A percentile compares a stretch with the other conserved stretches of the same genome.
These are phyloP conservation scores for Suillus weaverae DNA, from an alignment of 768 basidiomycete species.

Conservation along the genomic window DNA sequence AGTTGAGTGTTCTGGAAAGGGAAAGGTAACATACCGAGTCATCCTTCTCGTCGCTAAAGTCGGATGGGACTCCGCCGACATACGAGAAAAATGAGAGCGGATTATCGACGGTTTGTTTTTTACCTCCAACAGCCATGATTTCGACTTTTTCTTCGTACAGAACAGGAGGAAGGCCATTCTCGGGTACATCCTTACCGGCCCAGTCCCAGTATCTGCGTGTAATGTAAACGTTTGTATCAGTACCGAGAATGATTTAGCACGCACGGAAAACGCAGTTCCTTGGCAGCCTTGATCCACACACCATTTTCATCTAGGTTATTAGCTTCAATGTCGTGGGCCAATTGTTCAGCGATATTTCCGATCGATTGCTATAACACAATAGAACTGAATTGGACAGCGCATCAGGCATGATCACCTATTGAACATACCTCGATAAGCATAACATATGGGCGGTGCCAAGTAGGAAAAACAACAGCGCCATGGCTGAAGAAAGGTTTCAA, in stretches of 20 bases:
- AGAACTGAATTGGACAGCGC: background rate
- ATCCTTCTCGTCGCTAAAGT: constrained; percentile 18
- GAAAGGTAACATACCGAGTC: constrained; percentile 7
- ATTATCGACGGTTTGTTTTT: constrained; percentile 15
- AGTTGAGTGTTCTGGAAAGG: background rate
- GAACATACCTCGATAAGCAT: constrained; percentile 27
- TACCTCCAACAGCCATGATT: constrained; percentile 10
- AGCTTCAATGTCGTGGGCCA: constrained; percentile 27
- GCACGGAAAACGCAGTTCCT: constrained; percentile 30
- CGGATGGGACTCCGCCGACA: constrained; percentile 16
- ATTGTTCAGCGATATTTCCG: constrained; percentile 23
- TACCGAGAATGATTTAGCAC: constrained; percentile 4
- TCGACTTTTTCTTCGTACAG: constrained; percentile 17
- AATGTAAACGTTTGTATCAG: background rate
- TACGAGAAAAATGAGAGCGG: constrained; percentile 21
- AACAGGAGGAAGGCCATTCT: constrained; percentile 22
- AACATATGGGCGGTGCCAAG: constrained; percentile 31
- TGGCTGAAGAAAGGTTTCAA: constrained; percentile 16
- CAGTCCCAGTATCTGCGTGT: constrained; percentile 30
- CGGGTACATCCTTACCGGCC: constrained; percentile 21
- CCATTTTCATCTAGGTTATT: constrained; percentile 18
- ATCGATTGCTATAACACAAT: constrained; percentile 24
- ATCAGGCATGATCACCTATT: background rate
- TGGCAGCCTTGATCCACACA: constrained; percentile 20
- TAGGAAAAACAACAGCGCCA: constrained; percentile 20